Evolutionary conservation across 1,139 yeast genomes (phyloP), one percentile per base, ranked within the genome.

Genomic region (Candida sp.): DNA sequence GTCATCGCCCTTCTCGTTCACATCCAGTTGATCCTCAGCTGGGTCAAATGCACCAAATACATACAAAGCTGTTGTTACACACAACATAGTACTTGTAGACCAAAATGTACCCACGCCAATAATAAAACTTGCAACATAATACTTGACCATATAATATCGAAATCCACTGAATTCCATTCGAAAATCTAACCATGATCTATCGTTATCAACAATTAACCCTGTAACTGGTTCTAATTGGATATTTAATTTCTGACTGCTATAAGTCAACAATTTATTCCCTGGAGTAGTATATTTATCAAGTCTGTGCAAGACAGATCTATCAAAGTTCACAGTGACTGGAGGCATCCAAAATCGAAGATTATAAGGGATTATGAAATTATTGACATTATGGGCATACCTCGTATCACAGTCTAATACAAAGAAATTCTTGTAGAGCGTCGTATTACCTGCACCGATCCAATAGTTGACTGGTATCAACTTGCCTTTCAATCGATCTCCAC

Each of bases 51-150:
- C 11, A 7, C 33, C 33, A 9, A 49, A 50, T 25, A 61, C 50
- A 5, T 47, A 15, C 30, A 62, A 49, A 32, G 70, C 59, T 12
- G 67, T 64, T 6, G 63, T 12, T 15, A 64, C 29, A 39, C 71
- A 60, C 29, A 63, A 46, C 12, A 50, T 32, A 5, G 72, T 60
- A 45, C 79, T 61, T 38, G 68, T 44, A 12, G 47, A 43, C 83
- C 87, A 83, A 49, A 83, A 75, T 1, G 70, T 29, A 0, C 59
- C 45, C 1, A 77, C 75, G 1, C 88, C 89, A 7, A 76, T 34
- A 1, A 76, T n/a, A 45, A 81, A 72, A 41, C 79, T 71, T 0
- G 68, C 43, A 12, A 65, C 55, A 44, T 75, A 77, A 56, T 81
- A 77, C 40, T 74, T 66, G 43, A 73, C 75, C 57, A 85, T 57